Evolutionary conservation across 164 flowering plant species (phyloP).

Genomic region (Nymphaea thermarum): DNA sequence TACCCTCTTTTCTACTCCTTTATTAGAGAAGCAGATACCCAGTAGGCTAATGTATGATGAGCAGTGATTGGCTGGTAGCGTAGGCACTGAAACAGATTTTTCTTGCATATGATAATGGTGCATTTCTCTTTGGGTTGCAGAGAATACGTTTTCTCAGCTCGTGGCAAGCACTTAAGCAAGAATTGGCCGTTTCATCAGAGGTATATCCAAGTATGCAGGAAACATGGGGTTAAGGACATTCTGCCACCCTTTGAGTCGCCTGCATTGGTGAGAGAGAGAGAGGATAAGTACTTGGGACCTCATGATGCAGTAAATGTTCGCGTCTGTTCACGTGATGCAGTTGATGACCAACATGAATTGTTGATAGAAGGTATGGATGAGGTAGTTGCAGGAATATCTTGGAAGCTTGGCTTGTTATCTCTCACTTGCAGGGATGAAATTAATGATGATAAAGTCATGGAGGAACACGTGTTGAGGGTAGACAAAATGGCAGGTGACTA

Average conservation of each 20-base stretch:
- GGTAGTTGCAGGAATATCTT: neutral
- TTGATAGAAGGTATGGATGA: neutral
- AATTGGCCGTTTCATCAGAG: slow-evolving; percentile 79
- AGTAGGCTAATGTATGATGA: neutral
- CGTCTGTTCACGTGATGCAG: neutral
- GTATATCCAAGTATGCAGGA: slow-evolving; percentile 61
- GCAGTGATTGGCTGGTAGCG: neutral
- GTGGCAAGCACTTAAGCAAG: slow-evolving; percentile 54
- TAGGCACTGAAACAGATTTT: neutral
- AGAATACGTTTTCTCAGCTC: slow-evolving; percentile 51
- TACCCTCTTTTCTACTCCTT: neutral
- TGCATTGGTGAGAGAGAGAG: slow-evolving; percentile 19
- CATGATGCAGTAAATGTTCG: neutral
- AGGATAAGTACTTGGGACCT: neutral
- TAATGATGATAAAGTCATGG: neutral
- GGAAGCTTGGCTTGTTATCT: neutral
- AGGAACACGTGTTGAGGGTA: neutral
- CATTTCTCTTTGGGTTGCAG: slow-evolving; percentile 30
- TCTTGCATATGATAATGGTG: neutral
- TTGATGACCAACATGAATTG: neutral
- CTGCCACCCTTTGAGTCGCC: slow-evolving; percentile 78
- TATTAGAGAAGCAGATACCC: neutral
- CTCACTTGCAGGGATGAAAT: neutral
- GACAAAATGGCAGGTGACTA: neutral
- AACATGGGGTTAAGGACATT: slow-evolving; percentile 62